phyloP scores from a whole-genome alignment of 73 alveolate genomes.

The Uronychia setigera region DNA sequence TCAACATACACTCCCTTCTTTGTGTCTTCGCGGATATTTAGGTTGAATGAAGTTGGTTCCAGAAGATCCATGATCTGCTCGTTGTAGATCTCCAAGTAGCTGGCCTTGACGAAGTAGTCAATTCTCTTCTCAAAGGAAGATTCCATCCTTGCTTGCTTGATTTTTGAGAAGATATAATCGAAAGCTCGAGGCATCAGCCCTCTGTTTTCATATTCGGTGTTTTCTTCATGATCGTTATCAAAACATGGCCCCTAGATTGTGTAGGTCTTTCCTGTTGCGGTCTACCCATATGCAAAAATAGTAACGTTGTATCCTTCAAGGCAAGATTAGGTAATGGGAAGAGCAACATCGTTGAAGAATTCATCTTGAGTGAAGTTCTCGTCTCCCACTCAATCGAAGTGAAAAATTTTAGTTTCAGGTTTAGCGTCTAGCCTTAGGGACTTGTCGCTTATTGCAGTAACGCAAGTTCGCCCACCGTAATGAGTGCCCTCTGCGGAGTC shows the following conservation, averaged over 20 bases:
- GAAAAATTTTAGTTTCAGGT: slow-evolving; percentile 64
- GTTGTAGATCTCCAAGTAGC: slow-evolving; percentile 91
- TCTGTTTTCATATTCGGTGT: slow-evolving; percentile 50
- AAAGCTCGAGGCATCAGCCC: slow-evolving; percentile 80
- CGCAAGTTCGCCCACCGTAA: too few species aligned
- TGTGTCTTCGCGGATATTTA: slow-evolving; percentile 91
- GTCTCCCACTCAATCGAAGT: slow-evolving; percentile 88
- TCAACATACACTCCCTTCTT: slow-evolving; percentile 93
- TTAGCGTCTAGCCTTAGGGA: slow-evolving; percentile 8
- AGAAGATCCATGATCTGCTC: slow-evolving; percentile 92
- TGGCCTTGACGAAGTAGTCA: slow-evolving; percentile 74
- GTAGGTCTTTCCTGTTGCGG: slow-evolving; percentile 98
- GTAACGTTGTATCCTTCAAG: slow-evolving; percentile 96
- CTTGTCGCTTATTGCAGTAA: neutral
- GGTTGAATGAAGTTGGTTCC: slow-evolving; percentile 65
- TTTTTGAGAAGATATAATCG: slow-evolving; percentile 70
- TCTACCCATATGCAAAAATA: slow-evolving; percentile 99
- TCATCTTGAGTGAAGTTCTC: slow-evolving; percentile 89
- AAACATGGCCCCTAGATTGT: slow-evolving; percentile 87
- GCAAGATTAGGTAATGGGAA: slow-evolving; percentile 87
- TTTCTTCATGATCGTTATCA: slow-evolving; percentile 29
- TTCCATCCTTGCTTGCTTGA: slow-evolving; percentile 44
- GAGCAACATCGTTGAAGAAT: slow-evolving; percentile 86
- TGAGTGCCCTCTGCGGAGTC: too few species aligned
- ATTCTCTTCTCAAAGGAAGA: slow-evolving; percentile 62